Percentiles rank a stretch among this genome's conserved stretches.
phyloP scores from a whole-genome alignment of 371 early-diverging fungal species.

The Mortierella sp. region DNA sequence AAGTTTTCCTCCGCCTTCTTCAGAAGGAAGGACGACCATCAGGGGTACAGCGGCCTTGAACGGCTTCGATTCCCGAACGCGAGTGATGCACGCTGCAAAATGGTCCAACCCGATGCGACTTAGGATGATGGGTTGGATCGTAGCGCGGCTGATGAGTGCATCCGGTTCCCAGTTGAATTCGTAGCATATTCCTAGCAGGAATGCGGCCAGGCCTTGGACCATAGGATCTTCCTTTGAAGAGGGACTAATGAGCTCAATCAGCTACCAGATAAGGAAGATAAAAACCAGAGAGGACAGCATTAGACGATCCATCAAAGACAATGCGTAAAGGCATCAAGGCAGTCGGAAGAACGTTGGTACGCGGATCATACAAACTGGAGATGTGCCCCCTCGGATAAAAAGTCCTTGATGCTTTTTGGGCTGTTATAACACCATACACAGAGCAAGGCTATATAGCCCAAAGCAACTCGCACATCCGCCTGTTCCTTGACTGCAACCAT shows the following conservation, averaged over 20 bases:
- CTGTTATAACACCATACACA: constrained; percentile 88
- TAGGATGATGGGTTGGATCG: constrained; percentile 83
- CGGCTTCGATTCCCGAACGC: constrained; percentile 85
- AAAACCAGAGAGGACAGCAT: neutral
- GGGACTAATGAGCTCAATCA: constrained; percentile 88
- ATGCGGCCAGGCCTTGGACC: constrained; percentile 92
- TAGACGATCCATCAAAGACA: neutral
- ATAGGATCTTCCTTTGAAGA: constrained; percentile 84
- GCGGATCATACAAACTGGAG: constrained; percentile 81
- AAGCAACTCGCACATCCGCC: constrained; percentile 74
- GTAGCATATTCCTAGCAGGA: constrained; percentile 85
- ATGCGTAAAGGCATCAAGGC: neutral
- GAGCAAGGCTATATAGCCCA: constrained; percentile 78
- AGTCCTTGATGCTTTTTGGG: constrained; percentile 79
- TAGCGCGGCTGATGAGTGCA: constrained; percentile 74
- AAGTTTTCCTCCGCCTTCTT: constrained; percentile 59
- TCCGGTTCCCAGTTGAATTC: constrained; percentile 88
- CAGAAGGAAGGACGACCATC: constrained; percentile 64
- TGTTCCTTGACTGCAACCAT: constrained; percentile 67
- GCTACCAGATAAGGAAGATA: constrained; percentile 50
- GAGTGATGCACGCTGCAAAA: constrained; percentile 81
- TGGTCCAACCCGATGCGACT: constrained; percentile 89
- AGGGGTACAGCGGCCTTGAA: constrained; percentile 79
- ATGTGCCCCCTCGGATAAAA: constrained; percentile 90
- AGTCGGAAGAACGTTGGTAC: neutral